Percentiles rank a stretch among this genome's conserved stretches.
Evolutionary conservation across 225 moss, liverwort and hornwort genomes (phyloP).

Genomic region (Marchantia paleacea): DNA sequence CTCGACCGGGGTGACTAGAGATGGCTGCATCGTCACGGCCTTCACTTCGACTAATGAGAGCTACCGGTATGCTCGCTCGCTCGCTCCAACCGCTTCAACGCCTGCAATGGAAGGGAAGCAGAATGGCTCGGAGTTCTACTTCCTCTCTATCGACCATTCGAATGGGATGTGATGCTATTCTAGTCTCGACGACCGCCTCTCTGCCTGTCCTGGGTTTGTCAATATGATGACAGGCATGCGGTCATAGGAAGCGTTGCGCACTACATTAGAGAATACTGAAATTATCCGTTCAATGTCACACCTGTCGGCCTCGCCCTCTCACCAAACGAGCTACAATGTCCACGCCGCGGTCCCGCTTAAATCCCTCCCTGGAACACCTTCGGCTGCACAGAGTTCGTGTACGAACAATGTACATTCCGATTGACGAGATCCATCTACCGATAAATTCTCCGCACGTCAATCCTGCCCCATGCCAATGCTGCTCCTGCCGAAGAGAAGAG

Average conservation of each 20-base stretch:
- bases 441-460: neutral
- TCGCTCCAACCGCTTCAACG: too few relatives aligned
- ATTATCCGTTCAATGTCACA: neutral
- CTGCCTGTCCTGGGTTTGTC: constrained; percentile 1
- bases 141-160: neutral
- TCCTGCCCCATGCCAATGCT: constrained; percentile 9
- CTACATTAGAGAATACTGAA: constrained; percentile 13
- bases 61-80: neutral
- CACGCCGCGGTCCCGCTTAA: neutral
- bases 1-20: constrained; percentile 7
- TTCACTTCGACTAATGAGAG: constrained; percentile 23
- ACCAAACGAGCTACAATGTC: neutral
- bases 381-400: neutral
- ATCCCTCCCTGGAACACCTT: neutral
- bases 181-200: neutral
- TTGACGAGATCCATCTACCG: neutral
- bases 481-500: neutral
- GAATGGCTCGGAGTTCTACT: too few relatives aligned
- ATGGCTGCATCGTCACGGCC: constrained; percentile 20
- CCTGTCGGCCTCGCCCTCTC: neutral
- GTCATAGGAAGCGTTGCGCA: neutral
- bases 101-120: too few relatives aligned
- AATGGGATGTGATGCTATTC: neutral
- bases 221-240: constrained; percentile 9
- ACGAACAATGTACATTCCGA: constrained; percentile 9